Conservation (phyloP, 2,329 filamentous ascomycete species). For the Aspergillus felis region DNA sequence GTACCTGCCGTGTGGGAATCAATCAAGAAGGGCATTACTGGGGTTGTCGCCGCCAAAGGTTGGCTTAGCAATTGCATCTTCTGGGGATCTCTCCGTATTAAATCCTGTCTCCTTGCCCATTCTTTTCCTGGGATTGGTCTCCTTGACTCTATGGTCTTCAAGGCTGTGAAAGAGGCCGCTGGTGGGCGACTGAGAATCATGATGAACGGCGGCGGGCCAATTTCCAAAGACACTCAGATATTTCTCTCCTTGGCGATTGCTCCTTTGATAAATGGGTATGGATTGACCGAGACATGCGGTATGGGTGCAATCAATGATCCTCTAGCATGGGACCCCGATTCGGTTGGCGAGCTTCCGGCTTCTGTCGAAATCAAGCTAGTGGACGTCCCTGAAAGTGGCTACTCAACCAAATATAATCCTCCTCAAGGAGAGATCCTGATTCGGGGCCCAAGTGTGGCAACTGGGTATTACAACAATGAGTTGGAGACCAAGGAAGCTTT, state of each 20-base stretch:
- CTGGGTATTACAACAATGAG: constrained; percentile 78
- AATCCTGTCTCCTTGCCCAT: constrained; percentile 55
- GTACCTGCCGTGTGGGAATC: constrained; percentile 97
- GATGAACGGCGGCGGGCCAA: constrained; percentile 90
- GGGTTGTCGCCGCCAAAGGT: no score
- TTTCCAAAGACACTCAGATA: constrained; percentile 79
- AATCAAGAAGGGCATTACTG: constrained; percentile 80
- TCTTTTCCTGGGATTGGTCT: constrained; percentile 51
- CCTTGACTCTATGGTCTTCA: constrained; percentile 82
- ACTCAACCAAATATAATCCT: constrained; percentile 67
- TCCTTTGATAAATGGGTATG: constrained; percentile 92
- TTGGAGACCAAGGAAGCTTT: constrained; percentile 77
- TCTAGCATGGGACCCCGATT: constrained; percentile 71
- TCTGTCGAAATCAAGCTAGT: constrained; percentile 87
- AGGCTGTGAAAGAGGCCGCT: constrained; percentile 84
- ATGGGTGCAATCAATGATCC: constrained; percentile 61
- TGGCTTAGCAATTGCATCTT: constrained; percentile 72
- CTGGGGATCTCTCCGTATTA: constrained; percentile 61
- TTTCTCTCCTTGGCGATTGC: constrained; percentile 91
- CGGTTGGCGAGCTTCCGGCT: constrained; percentile 74
- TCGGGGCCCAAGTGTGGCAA: constrained; percentile 69
- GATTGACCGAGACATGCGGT: constrained; percentile 86
- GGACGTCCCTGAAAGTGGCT: constrained; percentile 83
- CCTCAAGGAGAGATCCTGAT: constrained; percentile 94
- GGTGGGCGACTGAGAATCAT: constrained; percentile 84